These are phyloP conservation scores for Stropharia rugosoannulata DNA, from an alignment of 768 basidiomycete species.

Conservation along the genomic window DNA sequence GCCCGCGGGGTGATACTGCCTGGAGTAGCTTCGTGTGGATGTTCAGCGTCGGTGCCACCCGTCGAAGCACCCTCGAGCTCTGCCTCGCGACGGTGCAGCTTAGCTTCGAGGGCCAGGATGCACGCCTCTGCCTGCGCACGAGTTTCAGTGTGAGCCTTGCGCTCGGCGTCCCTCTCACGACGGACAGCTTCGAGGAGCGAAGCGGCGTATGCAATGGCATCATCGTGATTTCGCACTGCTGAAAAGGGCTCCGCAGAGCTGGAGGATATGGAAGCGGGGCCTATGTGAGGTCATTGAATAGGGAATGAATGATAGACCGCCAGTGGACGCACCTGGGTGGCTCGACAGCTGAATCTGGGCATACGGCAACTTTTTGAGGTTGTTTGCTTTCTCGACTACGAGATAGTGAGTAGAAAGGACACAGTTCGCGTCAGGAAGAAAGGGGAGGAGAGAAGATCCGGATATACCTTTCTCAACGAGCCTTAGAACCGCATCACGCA, in stretches of 20 bases:
- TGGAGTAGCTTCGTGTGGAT: too few relatives aligned
- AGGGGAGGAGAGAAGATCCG: not conserved
- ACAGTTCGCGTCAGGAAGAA: constrained; percentile 2
- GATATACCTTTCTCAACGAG: constrained; percentile 60
- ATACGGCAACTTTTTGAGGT: constrained; percentile 46
- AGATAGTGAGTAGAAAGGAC: not conserved
- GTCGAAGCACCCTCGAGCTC: constrained; percentile 38
- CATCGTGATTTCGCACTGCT: constrained; percentile 10
- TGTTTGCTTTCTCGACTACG: constrained; percentile 44
- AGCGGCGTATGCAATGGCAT: constrained; percentile 40
- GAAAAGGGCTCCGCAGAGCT: not conserved
- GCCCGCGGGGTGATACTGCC: too few relatives aligned
- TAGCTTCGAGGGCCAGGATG: constrained; percentile 47
- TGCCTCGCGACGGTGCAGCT: constrained; percentile 55
- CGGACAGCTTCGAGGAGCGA: constrained; percentile 43
- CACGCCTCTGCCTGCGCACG: constrained; percentile 37
- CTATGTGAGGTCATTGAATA: too few relatives aligned
- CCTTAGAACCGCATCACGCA: constrained; percentile 50
- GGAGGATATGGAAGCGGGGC: not conserved
- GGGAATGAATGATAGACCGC: not conserved
- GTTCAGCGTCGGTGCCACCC: too few relatives aligned
- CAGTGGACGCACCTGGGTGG: constrained; percentile 39
- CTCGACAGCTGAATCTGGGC: constrained; percentile 39
- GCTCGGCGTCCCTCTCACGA: constrained; percentile 43
- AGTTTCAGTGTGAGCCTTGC: constrained; percentile 38